Evolutionary conservation across 176 grass and related monocot genomes (phyloP), one percentile per base, ranked within the genome.

Genomic region (Carex cristatella): DNA sequence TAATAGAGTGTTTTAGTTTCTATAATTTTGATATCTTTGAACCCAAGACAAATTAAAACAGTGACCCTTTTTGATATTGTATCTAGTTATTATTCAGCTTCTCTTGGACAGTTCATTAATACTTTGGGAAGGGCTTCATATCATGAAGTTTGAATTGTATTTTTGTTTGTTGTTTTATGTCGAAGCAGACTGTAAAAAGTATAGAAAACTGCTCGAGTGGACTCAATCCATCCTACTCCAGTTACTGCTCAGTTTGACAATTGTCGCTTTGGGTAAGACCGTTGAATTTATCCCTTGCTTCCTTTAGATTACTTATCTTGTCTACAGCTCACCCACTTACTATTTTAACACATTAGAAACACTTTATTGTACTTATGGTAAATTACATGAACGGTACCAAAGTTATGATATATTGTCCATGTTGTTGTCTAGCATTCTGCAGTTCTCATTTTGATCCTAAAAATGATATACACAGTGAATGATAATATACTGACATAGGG

Each of bases 151-250:
- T 83, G 81, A 83, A 66, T 69, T 32, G 35, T 83, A 31, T 66
- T 65, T 83, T 83, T 83, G 40, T 83, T 83, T 83, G 81, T 83
- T 83, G 81, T 83, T 83, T 82, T 83, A 83, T 53, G 66, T 65
- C 28, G 46, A 83, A 83, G 81, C 62, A 83, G 62, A 83, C n/a
- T 46, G 40, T 83, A 67, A 83, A 65, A 68, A 44, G 79, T 61
- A 83, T 49, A 78, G 74, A 78, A 57, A 78, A 78, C 74, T 78
- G 74, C 74, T 78, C 74, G 11, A 78, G 70, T 28, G 74, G 74
- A 78, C 48, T 78, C 51, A 57, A 78, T 57, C 73, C 12, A 78
- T 78, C 51, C 74, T 57, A 78, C 74, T 78, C 16, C 74, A 78
- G 48, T 78, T 78, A 78, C 49, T 78, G 49, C 51, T 57, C 28